Base-by-base conservation (phyloP, 176 grass and related monocot species). In the Themeda triandra region DNA sequence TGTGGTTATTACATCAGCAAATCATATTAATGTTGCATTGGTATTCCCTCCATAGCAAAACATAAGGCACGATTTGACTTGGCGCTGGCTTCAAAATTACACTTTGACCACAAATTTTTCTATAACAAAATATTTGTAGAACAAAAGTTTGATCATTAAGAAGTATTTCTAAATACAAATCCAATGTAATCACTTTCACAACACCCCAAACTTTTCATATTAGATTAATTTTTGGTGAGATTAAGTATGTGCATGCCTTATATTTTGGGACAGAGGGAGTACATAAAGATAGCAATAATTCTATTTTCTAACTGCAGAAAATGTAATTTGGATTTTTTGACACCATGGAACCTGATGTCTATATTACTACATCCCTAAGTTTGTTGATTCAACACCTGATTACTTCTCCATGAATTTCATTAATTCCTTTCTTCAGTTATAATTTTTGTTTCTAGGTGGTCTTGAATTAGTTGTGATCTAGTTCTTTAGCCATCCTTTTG, bases 371-470 rank as follows among this genome's bases (percentile, higher is more conserved):
- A 71, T 71, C 42, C 14, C 33, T 85, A 48, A 69, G 51, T 76
- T 63, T 70, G 49, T 69, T 68, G 60, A 75, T 69, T 56, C 62
- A 49, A 80, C 53, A 62, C 44, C 30, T 63, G 15, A 58, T 84
- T 84, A 69, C 23, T 70, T 70, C 28, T 44, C 32, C 64, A 49
- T 70, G 53, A 72, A 21, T 71, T 63, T 36, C 36, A 44, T 29
- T 46, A 23, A 59, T 28, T 32, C 39, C 70, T 67, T 66, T 37
- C 28, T 80, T 89, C 10, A 8, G 62, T 19, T 37, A 15, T 17
- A 40, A 49, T 46, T 75, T 74, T 70, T 35, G 46, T 85, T 84
- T 70, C 0, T 14, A 69, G 27, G 17, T 75, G 10, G 29, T 48
- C 19, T 37, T 24, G 32, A 82, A 29, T 60, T 54, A 69, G 29